Evolutionary conservation across 73 alveolate species (phyloP).

Genomic region (Tetrahymena malaccensis): DNA sequence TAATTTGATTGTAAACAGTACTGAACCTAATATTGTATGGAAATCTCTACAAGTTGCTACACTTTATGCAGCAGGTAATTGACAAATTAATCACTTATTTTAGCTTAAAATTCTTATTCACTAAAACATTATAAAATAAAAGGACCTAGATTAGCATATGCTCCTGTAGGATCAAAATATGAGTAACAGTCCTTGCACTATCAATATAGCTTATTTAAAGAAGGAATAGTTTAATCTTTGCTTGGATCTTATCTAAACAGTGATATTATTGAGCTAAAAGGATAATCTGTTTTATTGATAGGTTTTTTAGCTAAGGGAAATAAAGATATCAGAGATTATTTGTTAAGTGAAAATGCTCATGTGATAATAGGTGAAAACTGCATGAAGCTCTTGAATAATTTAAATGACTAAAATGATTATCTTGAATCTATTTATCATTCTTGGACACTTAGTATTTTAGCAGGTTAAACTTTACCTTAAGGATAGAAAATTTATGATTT

Average conservation of each 20-base stretch:
- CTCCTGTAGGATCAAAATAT: not conserved
- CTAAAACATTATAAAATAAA: not conserved
- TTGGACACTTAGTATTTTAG: not conserved
- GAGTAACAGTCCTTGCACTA: not conserved
- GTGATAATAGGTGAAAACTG: not conserved
- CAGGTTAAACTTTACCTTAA: not conserved
- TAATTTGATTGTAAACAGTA: not conserved
- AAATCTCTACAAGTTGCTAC: not conserved
- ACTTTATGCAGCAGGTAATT: not conserved
- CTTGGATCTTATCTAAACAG: not conserved
- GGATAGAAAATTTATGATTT: not conserved
- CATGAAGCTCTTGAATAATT: not conserved
- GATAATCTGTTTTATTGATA: not conserved
- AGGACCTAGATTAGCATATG: not conserved
- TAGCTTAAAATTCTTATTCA: no score
- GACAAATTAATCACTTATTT: no score
- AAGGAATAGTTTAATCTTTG: not conserved
- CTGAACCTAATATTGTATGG: not conserved
- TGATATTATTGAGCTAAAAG: not conserved
- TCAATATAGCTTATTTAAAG: not conserved
- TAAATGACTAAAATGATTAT: not conserved
- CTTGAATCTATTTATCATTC: not conserved
- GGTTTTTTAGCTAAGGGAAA: not conserved
- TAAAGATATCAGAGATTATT: not conserved
- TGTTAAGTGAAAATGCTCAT: not conserved